Conservation (phyloP, 108 stramenopile genomes). For the Fistulifera pelliculosa region DNA sequence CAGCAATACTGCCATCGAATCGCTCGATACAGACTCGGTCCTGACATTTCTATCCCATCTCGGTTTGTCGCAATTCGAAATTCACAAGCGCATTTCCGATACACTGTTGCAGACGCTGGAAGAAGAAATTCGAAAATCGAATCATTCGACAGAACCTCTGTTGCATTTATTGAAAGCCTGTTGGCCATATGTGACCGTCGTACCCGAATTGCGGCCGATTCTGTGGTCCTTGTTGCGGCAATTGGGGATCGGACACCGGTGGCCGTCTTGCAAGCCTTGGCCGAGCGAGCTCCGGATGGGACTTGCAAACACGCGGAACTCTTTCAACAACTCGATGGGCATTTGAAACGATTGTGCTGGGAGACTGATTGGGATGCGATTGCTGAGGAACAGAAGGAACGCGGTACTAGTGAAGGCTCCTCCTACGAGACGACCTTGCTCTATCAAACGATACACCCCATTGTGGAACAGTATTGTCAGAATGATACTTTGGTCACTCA, state of each 20-base stretch:
- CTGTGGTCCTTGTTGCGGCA: slow-evolving; percentile 67
- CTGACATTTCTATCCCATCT: slow-evolving; percentile 66
- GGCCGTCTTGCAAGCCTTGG: slow-evolving; percentile 49
- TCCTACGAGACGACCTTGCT: slow-evolving; percentile 47
- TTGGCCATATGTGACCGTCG: slow-evolving; percentile 61
- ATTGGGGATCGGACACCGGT: slow-evolving; percentile 58
- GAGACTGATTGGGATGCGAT: slow-evolving; percentile 86
- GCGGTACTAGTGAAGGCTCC: slow-evolving; percentile 35
- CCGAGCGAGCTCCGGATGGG: slow-evolving; percentile 33
- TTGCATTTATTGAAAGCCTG: slow-evolving; percentile 52
- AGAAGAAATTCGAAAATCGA: slow-evolving; percentile 71
- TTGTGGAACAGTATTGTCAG: slow-evolving; percentile 40
- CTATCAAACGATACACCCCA: slow-evolving; percentile 50
- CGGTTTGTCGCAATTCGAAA: slow-evolving; percentile 65
- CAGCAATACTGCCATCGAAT: slow-evolving; percentile 20
- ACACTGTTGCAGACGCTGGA: slow-evolving; percentile 60
- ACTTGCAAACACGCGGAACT: slow-evolving; percentile 63
- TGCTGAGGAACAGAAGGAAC: too few relatives aligned
- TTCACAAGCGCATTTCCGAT: slow-evolving; percentile 65
- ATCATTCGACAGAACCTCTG: slow-evolving; percentile 28
- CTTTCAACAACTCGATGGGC: slow-evolving; percentile 52
- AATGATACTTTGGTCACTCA: slow-evolving; percentile 31
- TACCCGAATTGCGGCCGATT: slow-evolving; percentile 71
- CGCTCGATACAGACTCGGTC: slow-evolving; percentile 70
- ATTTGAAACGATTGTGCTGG: slow-evolving; percentile 69